Base-by-base conservation (phyloP, 768 basidiomycete genomes). In the Russula earlei region DNA sequence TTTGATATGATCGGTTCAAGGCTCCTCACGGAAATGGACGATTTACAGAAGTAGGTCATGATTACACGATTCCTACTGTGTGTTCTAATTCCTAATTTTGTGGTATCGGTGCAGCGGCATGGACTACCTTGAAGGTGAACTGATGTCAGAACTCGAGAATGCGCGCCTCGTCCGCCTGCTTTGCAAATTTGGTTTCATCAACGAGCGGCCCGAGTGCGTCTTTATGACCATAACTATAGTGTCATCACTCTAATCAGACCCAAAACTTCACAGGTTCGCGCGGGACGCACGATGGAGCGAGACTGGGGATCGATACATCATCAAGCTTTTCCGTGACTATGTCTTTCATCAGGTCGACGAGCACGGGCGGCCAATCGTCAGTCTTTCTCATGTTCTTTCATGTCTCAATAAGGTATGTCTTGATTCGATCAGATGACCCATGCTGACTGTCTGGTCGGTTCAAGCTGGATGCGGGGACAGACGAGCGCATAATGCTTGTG, bases 291-390 rank as follows among this genome's bases (percentile, higher is more conserved):
- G 94, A 3, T 99, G 96, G 96, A 93, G 94, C 12, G 96, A 99
- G 67, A 98, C 96, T 0, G 96, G 96, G 2, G 96, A 99, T 66
- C 76, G 95, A 58, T 99, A 99, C 68, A 91, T 98, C 67, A 80
- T 99, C 75, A 97, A 96, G 75, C 79, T 99, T 44, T 98, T 99
- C 78, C 81, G 96, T 17, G 96, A 99, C 69, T 94, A 89, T 64
- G 93, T 99, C 24, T 99, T 99, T 70, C 96, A 99, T 67, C 93
- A 96, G 69, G 86, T 96, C 40, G 93, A 96, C 61, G 90, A 92
- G 66, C 78, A 81, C 62, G 90, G 91, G 10, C 83, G 86, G 51
- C 94, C 96, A 0, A 82, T 96, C 17, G 76, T 97, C 54, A 93
- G 94, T 66, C 71, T 99, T 57, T 80, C 84, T 0, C 94, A 98